Conservation (phyloP, 148 eudicot species). For the Rhododendron ovatum region DNA sequence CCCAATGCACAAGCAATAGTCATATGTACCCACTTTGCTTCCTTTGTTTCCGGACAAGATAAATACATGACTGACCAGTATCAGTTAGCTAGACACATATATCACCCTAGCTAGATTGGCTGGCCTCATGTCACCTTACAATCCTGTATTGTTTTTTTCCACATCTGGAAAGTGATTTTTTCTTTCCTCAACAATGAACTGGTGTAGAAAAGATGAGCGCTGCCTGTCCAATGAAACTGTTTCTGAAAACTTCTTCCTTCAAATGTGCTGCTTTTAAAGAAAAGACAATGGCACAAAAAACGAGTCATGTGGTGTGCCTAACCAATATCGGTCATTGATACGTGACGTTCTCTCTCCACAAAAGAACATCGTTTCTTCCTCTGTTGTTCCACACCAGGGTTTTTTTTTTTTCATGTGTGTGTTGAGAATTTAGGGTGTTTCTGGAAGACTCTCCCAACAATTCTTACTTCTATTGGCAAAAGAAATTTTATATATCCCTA, state of each 20-base stretch:
- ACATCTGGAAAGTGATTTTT: not conserved
- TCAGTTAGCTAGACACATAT: no score
- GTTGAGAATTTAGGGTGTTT: not conserved
- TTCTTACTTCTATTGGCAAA: no score
- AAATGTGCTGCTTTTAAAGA: not conserved
- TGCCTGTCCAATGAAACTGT: not conserved
- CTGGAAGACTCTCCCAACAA: not conserved
- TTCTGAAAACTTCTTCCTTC: not conserved
- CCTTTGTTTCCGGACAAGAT: no score
- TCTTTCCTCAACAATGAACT: no score
- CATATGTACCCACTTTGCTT: no score
- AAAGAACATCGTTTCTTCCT: not conserved
- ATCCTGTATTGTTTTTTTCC: not conserved
- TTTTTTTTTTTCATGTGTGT: no score
- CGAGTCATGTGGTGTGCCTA: not conserved
- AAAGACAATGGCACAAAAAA: not conserved
- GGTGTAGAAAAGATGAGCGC: not conserved
- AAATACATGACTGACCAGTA: no score
- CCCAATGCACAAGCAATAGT: no score
- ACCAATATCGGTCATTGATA: not conserved
- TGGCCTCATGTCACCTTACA: no score
- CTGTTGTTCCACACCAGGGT: not conserved
- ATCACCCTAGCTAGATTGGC: no score
- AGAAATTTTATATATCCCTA: no score
- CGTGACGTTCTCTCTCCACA: not conserved